These are phyloP conservation scores for Pilobolus umbonatus DNA, from an alignment of 192 early-diverging fungal genomes.

Conservation along the genomic window DNA sequence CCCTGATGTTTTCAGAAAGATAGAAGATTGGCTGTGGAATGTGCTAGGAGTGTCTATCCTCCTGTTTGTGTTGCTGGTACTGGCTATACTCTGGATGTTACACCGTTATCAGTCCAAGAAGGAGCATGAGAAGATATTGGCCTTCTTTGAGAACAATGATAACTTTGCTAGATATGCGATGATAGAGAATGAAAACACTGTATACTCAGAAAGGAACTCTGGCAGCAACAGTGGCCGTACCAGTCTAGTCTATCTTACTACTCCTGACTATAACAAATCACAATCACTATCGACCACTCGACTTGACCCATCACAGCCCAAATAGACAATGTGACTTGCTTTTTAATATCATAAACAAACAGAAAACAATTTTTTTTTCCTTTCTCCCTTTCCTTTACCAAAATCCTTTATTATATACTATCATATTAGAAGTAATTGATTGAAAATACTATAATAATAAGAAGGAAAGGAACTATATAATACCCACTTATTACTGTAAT, in stretches of 20 bases:
- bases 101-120: slow-evolving; percentile 34
- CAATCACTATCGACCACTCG: not conserved
- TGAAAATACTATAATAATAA: too few relatives aligned
- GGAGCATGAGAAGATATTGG: slow-evolving; percentile 30
- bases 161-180: slow-evolving; percentile 26
- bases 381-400: not conserved
- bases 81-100: slow-evolving; percentile 27
- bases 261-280: slow-evolving; percentile 25
- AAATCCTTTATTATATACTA: too few relatives aligned
- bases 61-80: slow-evolving; percentile 22
- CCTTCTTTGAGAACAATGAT: slow-evolving; percentile 31
- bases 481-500: too few relatives aligned
- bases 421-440: too few relatives aligned
- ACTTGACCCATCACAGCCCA: not conserved
- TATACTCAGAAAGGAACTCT: too few relatives aligned
- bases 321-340: too few relatives aligned
- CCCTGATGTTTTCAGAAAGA: slow-evolving; percentile 28
- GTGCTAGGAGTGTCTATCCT: slow-evolving; percentile 20
- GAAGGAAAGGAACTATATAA: too few relatives aligned
- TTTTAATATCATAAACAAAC: too few relatives aligned
- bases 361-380: not conserved
- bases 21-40: slow-evolving; percentile 25
- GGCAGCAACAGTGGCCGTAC: not conserved
- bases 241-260: slow-evolving; percentile 23
- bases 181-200: slow-evolving; percentile 6